Evolutionary conservation across 1,284 basidiomycete genomes (phyloP), one percentile per base, ranked within the genome.

Genomic region (Malassezia sp.): DNA sequence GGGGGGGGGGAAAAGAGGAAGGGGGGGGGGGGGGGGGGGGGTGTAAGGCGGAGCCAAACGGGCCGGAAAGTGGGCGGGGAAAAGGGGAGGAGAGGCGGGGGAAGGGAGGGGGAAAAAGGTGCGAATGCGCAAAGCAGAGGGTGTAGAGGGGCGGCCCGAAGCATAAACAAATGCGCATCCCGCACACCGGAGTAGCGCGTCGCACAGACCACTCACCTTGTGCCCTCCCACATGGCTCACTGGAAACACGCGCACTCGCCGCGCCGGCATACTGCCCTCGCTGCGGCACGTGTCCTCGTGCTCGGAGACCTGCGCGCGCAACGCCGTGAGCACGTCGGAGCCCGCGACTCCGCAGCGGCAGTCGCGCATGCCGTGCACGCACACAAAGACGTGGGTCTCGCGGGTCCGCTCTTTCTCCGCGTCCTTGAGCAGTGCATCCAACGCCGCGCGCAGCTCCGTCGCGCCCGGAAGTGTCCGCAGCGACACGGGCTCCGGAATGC

Each of bases 321-420:
- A 44, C 0, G 60, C 54, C 1, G 66, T 45, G 34, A 57, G 56
- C 11, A 72, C 50, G 4, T 61, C 59, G 6, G 53, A 52, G 12
- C 71, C 71, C 2, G 66, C 58, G 18, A 71, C 63, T 17, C 67
- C 68, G 39, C 71, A 72, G 3, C 70, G 60, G 44, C 71, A 72
- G 37, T 72, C 71, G 12, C 70, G 53, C 0, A 53, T 51, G 20
- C 63, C 63, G 33, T 72, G 71, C 1, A 67, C 68, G 52, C 71
- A 71, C 28, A 71, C 60, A 36, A 62, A 71, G 41, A 71, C 56
- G 41, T 71, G 63, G 0, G 60, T 52, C 40, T 62, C 59, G 18
- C 55, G 53, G 4, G 53, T 42, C 11, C 46, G 36, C 5, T 15
- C 17, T 2, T 42, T 37, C 5, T 35, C 28, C 2, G 24, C 24